Evolutionary conservation across 2,329 filamentous ascomycete genomes (phyloP).

Genomic region (Aspergillus sergii): DNA sequence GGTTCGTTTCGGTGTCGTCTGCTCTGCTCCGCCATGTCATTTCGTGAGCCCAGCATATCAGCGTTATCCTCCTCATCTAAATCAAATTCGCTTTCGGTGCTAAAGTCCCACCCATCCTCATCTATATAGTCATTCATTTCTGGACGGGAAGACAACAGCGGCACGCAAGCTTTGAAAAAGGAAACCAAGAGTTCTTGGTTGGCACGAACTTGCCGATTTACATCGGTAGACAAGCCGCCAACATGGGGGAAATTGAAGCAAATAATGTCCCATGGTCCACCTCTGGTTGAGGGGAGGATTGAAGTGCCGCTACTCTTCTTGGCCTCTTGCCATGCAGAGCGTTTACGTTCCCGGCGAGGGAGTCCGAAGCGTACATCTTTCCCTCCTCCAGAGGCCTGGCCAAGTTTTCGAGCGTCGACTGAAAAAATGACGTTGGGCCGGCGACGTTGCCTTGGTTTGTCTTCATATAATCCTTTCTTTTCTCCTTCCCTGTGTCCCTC

Average conservation of each 20-base stretch:
- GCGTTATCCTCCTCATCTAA: conserved; percentile 23
- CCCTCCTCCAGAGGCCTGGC: conserved; percentile 36
- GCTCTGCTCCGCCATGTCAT: conserved; percentile 10
- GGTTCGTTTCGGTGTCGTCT: conserved; percentile 29
- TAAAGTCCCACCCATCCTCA: conserved; percentile 29
- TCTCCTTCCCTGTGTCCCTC: neutral
- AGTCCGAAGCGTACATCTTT: conserved; percentile 49
- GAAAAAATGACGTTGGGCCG: conserved; percentile 42
- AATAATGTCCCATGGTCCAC: conserved; percentile 69
- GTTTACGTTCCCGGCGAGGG: conserved; percentile 32
- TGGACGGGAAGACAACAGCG: conserved; percentile 39
- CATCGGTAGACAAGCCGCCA: conserved; percentile 86
- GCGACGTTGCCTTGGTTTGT: conserved; percentile 8
- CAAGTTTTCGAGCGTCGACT: conserved; percentile 48
- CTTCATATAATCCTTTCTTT: neutral
- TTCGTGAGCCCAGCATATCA: conserved; percentile 4
- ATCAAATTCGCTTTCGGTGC: conserved; percentile 21
- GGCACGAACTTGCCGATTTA: conserved; percentile 89
- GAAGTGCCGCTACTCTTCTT: conserved; percentile 2
- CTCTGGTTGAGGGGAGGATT: conserved; percentile 12
- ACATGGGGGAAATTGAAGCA: conserved; percentile 98
- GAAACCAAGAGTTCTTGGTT: conserved; percentile 68
- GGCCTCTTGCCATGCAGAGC: conserved; percentile 30
- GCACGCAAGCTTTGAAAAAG: conserved; percentile 51
- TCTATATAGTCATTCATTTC: conserved; percentile 24